Evolutionary conservation across 306 rosid genomes (phyloP), one percentile per base, ranked within the genome.

Genomic region (Acmispon strigosus): DNA sequence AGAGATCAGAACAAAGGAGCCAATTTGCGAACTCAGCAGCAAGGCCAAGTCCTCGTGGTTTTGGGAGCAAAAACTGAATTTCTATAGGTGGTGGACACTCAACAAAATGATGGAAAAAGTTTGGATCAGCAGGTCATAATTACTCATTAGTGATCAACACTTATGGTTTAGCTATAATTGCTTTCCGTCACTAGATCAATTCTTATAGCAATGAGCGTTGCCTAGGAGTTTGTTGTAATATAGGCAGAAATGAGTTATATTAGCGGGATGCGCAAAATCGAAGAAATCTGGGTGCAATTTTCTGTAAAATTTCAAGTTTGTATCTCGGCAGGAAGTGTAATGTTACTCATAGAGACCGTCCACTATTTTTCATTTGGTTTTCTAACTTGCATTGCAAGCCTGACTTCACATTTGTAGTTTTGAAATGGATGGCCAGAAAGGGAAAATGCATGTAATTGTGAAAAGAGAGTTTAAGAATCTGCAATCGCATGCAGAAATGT

Each of bases 1-100:
- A 77, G 81, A 83, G 73, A 74, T 80, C 88, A 1, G 88, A 78
- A 51, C 75, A 89, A n/a, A 82, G 82, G 75, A 88, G 62, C 66
- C 81, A 70, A 79, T 83, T 90, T 43, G 84, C 53, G 8, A 87
- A 83, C 68, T 68, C 92, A 0, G 59, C 83, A 44, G 24, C 80
- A 64, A 86, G 95, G 85, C 95, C 96, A 19, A 43, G 82, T 69
- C 95, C 97, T 69, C 90, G 95, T 50, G 99, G 97, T 56, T 90
- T 94, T 48, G 99, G 97, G 79, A 75, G 81, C 79, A 79, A 88
- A 79, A 86, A 79, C 76, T 89, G 81, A 83, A 27, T 60, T n/a
- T 66, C 69, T 56, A 20, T 19, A 36, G 62, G 44, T 51, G 60
- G 24, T 64, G 13, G 60, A 71, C 52, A 43, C 56, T n/a, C 59